phyloP scores from a whole-genome alignment of 1,284 basidiomycete genomes.

The Ceratobasidium sp. region DNA sequence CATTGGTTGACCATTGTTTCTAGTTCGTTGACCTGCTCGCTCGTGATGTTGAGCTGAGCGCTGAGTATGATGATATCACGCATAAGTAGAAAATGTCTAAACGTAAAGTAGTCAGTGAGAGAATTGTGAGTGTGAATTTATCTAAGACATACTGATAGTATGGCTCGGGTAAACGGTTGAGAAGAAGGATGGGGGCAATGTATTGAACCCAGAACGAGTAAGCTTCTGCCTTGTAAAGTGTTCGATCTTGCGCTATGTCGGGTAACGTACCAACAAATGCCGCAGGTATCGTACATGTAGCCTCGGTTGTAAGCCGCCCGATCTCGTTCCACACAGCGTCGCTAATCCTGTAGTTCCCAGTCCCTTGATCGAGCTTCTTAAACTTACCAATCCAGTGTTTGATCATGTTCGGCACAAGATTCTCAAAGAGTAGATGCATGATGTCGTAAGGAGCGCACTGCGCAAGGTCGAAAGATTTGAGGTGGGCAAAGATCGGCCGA shows the following conservation, averaged over 20 bases:
- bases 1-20: conserved; percentile 51
- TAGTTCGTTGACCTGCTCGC: conserved; percentile 50
- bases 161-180: conserved; percentile 42
- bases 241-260: conserved; percentile 46
- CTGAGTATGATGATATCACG: conserved; percentile 45
- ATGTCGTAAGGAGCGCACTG: conserved; percentile 41
- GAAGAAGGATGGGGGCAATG: conserved; percentile 47
- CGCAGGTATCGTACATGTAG: conserved; percentile 48
- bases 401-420: conserved; percentile 38
- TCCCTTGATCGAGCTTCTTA: conserved; percentile 46
- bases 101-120: background rate
- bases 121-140: conserved; percentile 38
- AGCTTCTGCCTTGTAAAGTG: conserved; percentile 50
- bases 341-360: conserved; percentile 37
- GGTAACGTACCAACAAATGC: conserved; percentile 47
- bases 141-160: conserved; percentile 47
- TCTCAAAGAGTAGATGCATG: conserved; percentile 43
- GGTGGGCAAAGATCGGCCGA: conserved; percentile 7
- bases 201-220: conserved; percentile 52
- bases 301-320: conserved; percentile 46
- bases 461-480: conserved; percentile 44
- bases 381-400: conserved; percentile 49
- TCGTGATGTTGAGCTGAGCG: conserved; percentile 54
- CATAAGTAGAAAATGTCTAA: conserved; percentile 1
- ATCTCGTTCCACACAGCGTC: conserved; percentile 48